Evolutionary conservation across 169 alveolate genomes (phyloP), one percentile per base, ranked within the genome.

Genomic region (Plasmodium gaboni): DNA sequence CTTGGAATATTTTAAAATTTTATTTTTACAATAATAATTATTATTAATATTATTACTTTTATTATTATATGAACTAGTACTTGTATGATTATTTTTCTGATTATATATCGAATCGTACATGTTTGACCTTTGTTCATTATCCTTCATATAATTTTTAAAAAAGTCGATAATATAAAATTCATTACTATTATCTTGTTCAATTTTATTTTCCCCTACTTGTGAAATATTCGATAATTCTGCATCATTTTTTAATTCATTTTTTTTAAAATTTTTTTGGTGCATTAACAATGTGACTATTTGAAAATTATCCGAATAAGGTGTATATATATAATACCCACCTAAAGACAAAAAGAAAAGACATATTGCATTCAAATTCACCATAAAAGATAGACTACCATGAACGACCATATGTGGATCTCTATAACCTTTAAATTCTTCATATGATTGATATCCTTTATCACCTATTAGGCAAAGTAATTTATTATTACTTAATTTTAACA

Each of bases 391-490:
- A 73, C 96, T 93, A 70, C 97, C 97, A 88, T 95, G 97, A 9
- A 95, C 92, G 15, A 96, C 97, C 26, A 95, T 94, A 83, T 95
- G 97, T 13, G 97, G 97, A 32, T 94, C 95, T 64, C 94, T 88
- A 38, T 88, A 74, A 2, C 96, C 95, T 53, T 71, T 71, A 74
- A 95, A 95, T 57, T 95, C 97, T 67, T 94, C 93, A 46, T 91
- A 93, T 13, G 95, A 93, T 19, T 96, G 97, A 64, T 95, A 95
- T 32, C 97, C 97, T 76, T 95, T 95, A 80, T 95, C 97, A 12
- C 97, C 97, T 10, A 95, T 93, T 64, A 95, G 53, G 42, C 96
- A 93, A 32, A 93, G 91, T 38, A 95, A 87, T 76, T 91, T 91
- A 55, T 93, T 92, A 15, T 88, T 89, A 63, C 96, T 92, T 32